Percentiles rank a stretch among this genome's conserved stretches.
Conservation (phyloP, 148 eudicot genomes). For the Rhododendron mucronatum region DNA sequence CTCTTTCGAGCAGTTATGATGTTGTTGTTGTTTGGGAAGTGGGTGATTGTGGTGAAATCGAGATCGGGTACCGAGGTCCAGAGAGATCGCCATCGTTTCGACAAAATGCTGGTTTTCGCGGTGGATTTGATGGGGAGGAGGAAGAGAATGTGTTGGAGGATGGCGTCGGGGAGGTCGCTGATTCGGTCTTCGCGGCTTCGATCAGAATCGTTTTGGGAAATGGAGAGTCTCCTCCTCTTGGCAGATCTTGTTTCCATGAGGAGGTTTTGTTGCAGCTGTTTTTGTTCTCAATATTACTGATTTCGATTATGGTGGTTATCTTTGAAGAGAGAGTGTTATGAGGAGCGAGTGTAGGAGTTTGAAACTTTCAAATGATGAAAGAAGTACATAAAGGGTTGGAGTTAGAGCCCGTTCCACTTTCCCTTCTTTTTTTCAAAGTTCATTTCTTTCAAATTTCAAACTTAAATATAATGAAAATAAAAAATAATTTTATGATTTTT, state of each 20-base stretch:
- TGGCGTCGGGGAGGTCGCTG: constrained; percentile 54
- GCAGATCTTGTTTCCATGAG: constrained; percentile 65
- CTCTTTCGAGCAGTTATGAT: neutral
- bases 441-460: too few species aligned
- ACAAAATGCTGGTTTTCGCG: constrained; percentile 40
- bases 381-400: neutral
- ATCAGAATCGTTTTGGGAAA: neutral
- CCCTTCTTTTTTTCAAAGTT: too few species aligned
- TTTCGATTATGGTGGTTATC: neutral
- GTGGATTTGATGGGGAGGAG: constrained; percentile 45
- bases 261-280: neutral
- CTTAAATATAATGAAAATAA: too few species aligned
- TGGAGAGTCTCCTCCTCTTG: constrained; percentile 35
- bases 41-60: constrained; percentile 40
- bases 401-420: too few species aligned
- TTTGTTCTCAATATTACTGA: neutral
- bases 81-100: constrained; percentile 41
- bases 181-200: constrained; percentile 26
- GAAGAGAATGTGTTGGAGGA: constrained; percentile 42
- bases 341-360: constrained; percentile 20
- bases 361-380: constrained; percentile 26
- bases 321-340: neutral
- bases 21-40: neutral
- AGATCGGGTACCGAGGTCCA: constrained; percentile 62
- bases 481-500: too few species aligned